Evolutionary conservation across 495 filamentous ascomycete genomes (phyloP).

Genomic region (Letharia lupina): DNA sequence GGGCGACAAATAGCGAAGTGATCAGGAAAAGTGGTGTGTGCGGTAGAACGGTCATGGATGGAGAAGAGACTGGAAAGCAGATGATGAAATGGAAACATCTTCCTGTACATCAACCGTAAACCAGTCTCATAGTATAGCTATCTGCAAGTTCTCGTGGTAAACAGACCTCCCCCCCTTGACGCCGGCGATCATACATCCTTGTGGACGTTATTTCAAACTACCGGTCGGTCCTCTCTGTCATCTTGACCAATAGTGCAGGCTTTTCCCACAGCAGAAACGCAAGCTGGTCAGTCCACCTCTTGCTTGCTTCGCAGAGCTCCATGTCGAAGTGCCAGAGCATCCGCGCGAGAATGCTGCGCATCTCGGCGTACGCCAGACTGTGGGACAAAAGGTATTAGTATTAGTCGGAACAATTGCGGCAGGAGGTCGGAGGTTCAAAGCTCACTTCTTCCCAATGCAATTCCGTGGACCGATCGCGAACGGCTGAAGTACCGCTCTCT

Average conservation of each 20-base stretch:
- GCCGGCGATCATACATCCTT: too few species aligned
- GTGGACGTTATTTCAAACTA: too few species aligned
- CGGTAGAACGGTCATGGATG: too few species aligned
- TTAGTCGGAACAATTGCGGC: background rate
- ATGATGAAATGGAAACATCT: too few species aligned
- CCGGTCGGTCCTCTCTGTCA: background rate
- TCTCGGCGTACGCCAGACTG: conserved; percentile 44
- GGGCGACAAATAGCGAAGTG: too few species aligned
- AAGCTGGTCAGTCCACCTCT: conserved; percentile 35
- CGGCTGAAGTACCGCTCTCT: conserved; percentile 6
- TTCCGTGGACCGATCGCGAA: conserved; percentile 4
- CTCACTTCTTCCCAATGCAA: conserved; percentile 1
- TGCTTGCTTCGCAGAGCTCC: conserved; percentile 25
- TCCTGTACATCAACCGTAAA: too few species aligned
- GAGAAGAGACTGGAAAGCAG: too few species aligned
- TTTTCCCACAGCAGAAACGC: conserved; percentile 32
- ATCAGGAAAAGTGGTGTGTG: too few species aligned
- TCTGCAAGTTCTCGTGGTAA: too few species aligned
- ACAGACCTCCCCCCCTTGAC: too few species aligned
- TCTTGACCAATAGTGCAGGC: conserved; percentile 27
- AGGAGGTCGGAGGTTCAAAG: background rate
- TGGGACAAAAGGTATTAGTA: background rate
- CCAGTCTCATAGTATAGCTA: too few species aligned
- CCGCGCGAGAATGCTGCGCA: conserved; percentile 43
- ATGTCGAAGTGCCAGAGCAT: conserved; percentile 48